These are phyloP conservation scores for Eragrostis curvula DNA, from an alignment of 176 grass and related monocot genomes.

Conservation along the genomic window DNA sequence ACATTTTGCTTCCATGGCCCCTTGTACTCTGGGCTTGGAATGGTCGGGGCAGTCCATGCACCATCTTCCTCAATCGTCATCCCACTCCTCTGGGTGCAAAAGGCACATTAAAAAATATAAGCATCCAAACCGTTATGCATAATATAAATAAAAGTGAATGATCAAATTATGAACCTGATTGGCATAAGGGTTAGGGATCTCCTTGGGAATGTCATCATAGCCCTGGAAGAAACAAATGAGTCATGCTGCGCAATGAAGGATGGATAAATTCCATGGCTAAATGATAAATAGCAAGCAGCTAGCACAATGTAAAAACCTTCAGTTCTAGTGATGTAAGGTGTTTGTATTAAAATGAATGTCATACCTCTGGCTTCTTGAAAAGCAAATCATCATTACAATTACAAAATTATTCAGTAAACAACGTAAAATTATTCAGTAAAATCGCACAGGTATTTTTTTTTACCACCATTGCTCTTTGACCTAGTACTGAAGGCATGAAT, in stretches of 20 bases:
- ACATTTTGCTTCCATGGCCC: slow-evolving; percentile 94
- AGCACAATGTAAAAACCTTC: not conserved
- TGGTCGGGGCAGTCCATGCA: slow-evolving; percentile 90
- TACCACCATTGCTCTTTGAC: no score
- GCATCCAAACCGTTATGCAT: not conserved
- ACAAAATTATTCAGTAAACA: no score
- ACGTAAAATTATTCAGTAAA: no score
- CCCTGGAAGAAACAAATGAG: slow-evolving; percentile 50
- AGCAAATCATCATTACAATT: no score
- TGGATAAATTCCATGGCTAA: not conserved
- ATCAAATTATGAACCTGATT: slow-evolving; percentile 63
- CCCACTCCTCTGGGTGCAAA: slow-evolving; percentile 88
- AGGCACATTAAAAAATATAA: not conserved
- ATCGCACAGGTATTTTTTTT: no score
- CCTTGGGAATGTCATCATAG: slow-evolving; percentile 86
- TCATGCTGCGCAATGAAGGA: not conserved
- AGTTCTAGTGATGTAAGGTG: not conserved
- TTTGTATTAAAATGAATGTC: not conserved
- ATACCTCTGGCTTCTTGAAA: slow-evolving; percentile 92
- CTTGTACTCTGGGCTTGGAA: slow-evolving; percentile 93
- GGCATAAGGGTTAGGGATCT: slow-evolving; percentile 81
- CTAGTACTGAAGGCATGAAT: no score
- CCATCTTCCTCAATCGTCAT: slow-evolving; percentile 98
- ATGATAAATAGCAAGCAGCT: not conserved
- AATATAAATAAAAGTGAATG: not conserved